A percentile compares a stretch with the other conserved stretches of the same genome.
Conservation (phyloP, 345 rosid species). For the Leavenworthia alabamica region DNA sequence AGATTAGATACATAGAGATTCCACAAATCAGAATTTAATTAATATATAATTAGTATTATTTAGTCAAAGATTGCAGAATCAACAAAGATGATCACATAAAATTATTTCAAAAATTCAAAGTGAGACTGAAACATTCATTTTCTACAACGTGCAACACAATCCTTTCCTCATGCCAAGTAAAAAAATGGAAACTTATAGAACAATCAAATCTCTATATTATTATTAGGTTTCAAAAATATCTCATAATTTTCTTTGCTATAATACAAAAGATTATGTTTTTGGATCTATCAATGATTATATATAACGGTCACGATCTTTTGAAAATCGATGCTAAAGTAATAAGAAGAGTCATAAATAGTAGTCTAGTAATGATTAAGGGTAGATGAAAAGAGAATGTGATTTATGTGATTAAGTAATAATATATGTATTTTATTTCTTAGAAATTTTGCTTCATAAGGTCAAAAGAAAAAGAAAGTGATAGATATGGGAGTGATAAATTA, state of each 20-base stretch:
- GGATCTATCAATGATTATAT: too few relatives aligned
- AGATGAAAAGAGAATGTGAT: neutral
- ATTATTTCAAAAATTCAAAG: conserved; percentile 3
- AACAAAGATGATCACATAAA: conserved; percentile 13
- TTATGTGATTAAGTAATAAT: neutral
- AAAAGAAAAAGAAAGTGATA: neutral
- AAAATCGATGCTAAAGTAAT: conserved; percentile 3
- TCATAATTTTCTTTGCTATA: neutral
- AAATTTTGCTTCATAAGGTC: neutral
- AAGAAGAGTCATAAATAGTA: neutral
- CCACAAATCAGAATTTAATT: conserved; percentile 5
- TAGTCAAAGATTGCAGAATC: conserved; percentile 31
- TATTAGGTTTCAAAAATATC: neutral
- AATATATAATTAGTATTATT: conserved; percentile 6
- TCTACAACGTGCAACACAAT: conserved; percentile 17
- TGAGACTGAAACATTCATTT: neutral
- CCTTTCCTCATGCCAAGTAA: neutral
- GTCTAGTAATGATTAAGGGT: neutral
- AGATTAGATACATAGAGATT: conserved; percentile 18
- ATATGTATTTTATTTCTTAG: neutral
- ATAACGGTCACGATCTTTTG: neutral
- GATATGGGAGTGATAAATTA: neutral
- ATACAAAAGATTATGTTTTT: neutral
- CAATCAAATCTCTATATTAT: neutral
- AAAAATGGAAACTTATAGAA: conserved; percentile 6